Base-by-base conservation (phyloP, 805 yeast genomes). In the Cyberlindnera amylophila region DNA sequence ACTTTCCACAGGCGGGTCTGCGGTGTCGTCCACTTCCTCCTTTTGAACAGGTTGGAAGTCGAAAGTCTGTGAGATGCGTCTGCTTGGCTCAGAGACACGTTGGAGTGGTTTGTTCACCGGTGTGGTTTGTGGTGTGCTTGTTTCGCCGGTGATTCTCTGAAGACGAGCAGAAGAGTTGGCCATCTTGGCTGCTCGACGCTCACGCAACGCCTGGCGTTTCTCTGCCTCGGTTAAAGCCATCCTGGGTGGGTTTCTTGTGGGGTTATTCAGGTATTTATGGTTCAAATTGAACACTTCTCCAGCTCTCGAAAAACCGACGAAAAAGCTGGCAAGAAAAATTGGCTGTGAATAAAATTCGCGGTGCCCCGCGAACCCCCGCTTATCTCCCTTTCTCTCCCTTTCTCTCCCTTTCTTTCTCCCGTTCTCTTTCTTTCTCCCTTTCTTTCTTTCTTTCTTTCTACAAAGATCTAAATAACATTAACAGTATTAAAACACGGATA, bases 151-250 rank as follows among this genome's bases (percentile, higher is more conserved):
- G 44, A 58, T 58, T 32, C 38, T 54, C 13, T 48, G 45, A 15
- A 58, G 36, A 34, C 62, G 50, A 21, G 51, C 42, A 19, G 39
- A 29, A 4, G 48, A 40, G 9, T 55, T 40, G 28, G 50, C 51
- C 39, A 58, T 49, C 35, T 57, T 58, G 8, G 54, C 55, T 3
- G 59, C 57, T 18, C 62, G 40, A 34, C 61, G 54, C 41, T 58
- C 61, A 19, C 62, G 49, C 2, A 57, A 39, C 3, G 44, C 32
- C 35, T 51, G 41, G 30, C 62, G 48, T 37, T 58, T 57, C 38
- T 58, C 62, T 3, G 55, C 57, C 18, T 55, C 60, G 3, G 52
- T 47, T 11, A 52, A 33, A 3, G 47, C 47, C 49, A 39, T 42
- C 16, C 10, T 27, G 30, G 13, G 5, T 13, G 35, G 19, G 16